Conservation (phyloP, 257 asterid species). For the Paraleonurus japonicus region DNA sequence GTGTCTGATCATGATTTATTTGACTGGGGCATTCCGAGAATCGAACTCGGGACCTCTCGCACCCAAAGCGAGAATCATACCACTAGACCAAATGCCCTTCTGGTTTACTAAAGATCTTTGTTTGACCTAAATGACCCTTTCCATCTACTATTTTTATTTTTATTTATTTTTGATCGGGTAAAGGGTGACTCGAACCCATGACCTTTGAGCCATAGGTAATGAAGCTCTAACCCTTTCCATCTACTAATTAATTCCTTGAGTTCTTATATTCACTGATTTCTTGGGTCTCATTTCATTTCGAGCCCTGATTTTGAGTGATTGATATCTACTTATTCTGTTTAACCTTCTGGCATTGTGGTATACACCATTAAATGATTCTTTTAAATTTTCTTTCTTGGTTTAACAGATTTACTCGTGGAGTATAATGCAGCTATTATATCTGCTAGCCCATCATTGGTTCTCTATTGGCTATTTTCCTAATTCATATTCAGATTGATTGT, state of each 20-base stretch:
- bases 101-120: not conserved
- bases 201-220: too few relatives aligned
- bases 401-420: not conserved
- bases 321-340: not conserved
- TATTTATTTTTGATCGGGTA: too few relatives aligned
- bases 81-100: conserved; percentile 88
- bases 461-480: not conserved
- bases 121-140: not conserved
- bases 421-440: not conserved
- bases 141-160: not conserved
- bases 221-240: not conserved
- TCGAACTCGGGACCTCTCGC: conserved; percentile 88
- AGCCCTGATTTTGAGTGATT: not conserved
- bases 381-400: not conserved
- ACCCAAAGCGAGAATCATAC: conserved; percentile 95
- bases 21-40: conserved; percentile 51
- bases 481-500: not conserved
- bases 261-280: not conserved
- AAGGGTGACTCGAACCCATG: too few relatives aligned
- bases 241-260: not conserved
- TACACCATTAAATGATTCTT: not conserved
- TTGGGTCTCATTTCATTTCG: not conserved
- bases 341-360: not conserved
- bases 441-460: not conserved
- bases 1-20: not conserved